phyloP scores from a whole-genome alignment of 139 green algal genomes.

The Chlamydomonas urium region DNA sequence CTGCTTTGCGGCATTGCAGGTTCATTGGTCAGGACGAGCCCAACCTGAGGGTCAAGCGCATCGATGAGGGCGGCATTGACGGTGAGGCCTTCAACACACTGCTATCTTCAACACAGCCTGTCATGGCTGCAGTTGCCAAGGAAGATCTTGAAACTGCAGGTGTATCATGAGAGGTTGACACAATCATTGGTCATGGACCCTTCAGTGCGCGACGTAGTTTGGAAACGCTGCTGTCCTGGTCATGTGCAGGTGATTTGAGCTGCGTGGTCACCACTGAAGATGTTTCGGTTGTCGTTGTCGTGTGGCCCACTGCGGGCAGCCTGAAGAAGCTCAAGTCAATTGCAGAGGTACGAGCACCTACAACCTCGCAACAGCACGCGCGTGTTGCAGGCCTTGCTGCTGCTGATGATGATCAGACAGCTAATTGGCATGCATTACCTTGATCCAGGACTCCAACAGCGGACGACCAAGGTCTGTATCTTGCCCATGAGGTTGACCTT shows the following conservation, averaged over 20 bases:
- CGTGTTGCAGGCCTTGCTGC: background rate
- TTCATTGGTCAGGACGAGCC: background rate
- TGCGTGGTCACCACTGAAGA: constrained; percentile 7
- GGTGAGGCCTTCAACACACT: constrained; percentile 2
- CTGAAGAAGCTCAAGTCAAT: constrained; percentile 25
- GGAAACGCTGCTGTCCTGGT: too few relatives aligned
- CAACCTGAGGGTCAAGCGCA: constrained; percentile 1
- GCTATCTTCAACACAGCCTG: constrained; percentile 9
- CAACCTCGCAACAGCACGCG: background rate
- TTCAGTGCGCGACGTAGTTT: too few relatives aligned
- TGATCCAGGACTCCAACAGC: background rate
- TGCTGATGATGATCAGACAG: too few relatives aligned
- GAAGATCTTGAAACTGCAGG: too few relatives aligned
- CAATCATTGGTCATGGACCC: too few relatives aligned
- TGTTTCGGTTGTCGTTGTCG: constrained; percentile 14
- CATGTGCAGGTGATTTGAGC: too few relatives aligned
- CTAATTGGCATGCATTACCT: too few relatives aligned
- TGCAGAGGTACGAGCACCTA: constrained; percentile 10
- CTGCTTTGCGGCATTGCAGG: background rate
- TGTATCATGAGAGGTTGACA: too few relatives aligned
- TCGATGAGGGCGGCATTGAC: constrained; percentile 30
- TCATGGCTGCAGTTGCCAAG: too few relatives aligned
- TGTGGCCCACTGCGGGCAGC: constrained; percentile 31
- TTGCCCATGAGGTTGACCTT: background rate
- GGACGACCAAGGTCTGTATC: background rate